phyloP scores from a whole-genome alignment of 2,329 filamentous ascomycete genomes.

The Sporothrix inflata region DNA sequence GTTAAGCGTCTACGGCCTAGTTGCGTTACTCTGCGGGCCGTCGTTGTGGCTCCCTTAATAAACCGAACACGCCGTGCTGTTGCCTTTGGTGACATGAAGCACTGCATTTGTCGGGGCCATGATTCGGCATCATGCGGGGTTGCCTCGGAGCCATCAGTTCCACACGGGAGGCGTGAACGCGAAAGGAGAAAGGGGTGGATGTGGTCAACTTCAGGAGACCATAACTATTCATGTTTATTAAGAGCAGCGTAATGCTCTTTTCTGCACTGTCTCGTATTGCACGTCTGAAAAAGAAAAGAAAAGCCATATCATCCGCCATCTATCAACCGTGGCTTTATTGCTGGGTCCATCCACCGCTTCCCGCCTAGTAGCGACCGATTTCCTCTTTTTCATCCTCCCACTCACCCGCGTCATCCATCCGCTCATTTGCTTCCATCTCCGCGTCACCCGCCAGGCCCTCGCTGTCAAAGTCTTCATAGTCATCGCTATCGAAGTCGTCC shows the following conservation, averaged over 20 bases:
- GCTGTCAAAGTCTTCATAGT: slow-evolving; percentile 56
- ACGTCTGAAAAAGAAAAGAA: background rate
- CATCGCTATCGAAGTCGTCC: slow-evolving; percentile 48
- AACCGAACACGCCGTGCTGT: background rate
- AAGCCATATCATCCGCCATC: background rate
- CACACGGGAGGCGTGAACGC: background rate
- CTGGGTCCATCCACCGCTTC: background rate
- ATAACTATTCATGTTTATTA: background rate
- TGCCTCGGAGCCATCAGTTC: background rate
- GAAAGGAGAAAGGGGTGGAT: too few relatives aligned
- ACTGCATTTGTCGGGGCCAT: background rate
- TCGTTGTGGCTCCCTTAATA: background rate
- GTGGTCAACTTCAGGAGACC: too few relatives aligned
- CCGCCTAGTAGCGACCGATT: background rate
- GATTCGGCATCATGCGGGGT: background rate
- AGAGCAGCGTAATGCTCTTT: background rate
- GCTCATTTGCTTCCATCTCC: slow-evolving; percentile 54
- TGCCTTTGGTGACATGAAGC: background rate
- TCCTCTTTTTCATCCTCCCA: slow-evolving; percentile 57
- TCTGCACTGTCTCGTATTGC: background rate
- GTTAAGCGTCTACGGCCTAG: too few relatives aligned
- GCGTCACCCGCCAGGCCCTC: slow-evolving; percentile 55
- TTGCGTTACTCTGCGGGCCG: background rate
- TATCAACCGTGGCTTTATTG: background rate
- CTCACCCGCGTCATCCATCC: slow-evolving; percentile 54